These are phyloP conservation scores for Candida hispaniensis DNA, from an alignment of 805 yeast species.

Conservation along the genomic window DNA sequence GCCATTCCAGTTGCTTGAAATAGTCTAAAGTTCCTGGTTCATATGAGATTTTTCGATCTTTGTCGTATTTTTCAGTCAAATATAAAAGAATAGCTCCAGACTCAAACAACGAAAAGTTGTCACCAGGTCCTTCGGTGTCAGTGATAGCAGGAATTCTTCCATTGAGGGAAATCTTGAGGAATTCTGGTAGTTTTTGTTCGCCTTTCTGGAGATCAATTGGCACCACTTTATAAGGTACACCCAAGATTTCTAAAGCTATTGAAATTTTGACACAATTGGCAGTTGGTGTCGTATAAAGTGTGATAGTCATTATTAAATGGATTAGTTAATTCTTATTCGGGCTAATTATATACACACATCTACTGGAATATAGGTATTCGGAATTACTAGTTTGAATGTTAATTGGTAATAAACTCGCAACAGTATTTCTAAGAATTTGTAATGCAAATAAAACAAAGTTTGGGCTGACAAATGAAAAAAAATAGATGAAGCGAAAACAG, in stretches of 20 bases:
- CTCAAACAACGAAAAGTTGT: constrained; percentile 35
- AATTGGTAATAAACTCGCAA: too few relatives aligned
- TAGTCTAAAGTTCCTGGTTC: constrained; percentile 34
- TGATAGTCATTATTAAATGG: constrained; percentile 26
- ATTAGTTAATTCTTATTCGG: too few relatives aligned
- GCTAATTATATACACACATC: too few relatives aligned
- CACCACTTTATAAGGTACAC: constrained; percentile 29
- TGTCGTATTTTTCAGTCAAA: constrained; percentile 51
- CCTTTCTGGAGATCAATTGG: constrained; percentile 34
- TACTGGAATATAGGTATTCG: too few relatives aligned
- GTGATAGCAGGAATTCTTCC: constrained; percentile 52
- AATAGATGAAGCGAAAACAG: too few relatives aligned
- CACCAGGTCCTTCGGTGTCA: constrained; percentile 22
- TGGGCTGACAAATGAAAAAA: too few relatives aligned
- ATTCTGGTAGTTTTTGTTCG: constrained; percentile 50
- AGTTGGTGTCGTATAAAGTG: constrained; percentile 37
- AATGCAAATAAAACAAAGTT: too few relatives aligned
- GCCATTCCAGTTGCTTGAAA: constrained; percentile 37
- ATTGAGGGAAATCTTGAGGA: constrained; percentile 45
- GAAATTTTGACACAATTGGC: constrained; percentile 37
- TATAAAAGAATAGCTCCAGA: constrained; percentile 53
- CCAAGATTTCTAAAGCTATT: constrained; percentile 29
- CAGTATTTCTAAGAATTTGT: too few relatives aligned
- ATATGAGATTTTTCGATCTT: constrained; percentile 36
- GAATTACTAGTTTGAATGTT: too few relatives aligned